Base-by-base conservation (phyloP, 192 early-diverging fungal genomes). In the Coemansia sp. region DNA sequence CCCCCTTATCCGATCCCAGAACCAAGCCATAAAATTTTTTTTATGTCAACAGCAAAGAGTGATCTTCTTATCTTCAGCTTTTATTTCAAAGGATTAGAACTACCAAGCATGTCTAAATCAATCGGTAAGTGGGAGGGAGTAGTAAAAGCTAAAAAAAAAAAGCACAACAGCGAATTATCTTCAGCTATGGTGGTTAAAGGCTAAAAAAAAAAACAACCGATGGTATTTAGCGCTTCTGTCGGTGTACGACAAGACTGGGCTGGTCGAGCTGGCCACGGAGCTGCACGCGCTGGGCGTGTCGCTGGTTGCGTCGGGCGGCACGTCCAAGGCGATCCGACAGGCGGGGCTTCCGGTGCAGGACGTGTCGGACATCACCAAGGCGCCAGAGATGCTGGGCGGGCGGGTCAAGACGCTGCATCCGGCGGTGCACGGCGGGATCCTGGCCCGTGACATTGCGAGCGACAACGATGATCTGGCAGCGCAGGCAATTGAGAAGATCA, bases 331-430 rank as follows among this genome's bases (percentile, higher is more conserved):
- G 25, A 88, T 98, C 58, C 90, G 92, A 58, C 85, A 93, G 57
- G 89, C 90, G 40, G 93, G 90, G 32, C 83, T 98, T 22, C 86
- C 91, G 35, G 93, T 97, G 71, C 82, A 84, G 65, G 97, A 98
- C 81, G 95, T 98, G 29, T 92, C 95, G 51, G 97, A 97, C 53
- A 93, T 98, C 53, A 98, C 97, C 56, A 85, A 93, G 66, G 94
- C 95, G 35, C 97, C 97, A 18, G 97, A 98, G 79, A 98, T 98
- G 92, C 86, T 98, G 18, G 97, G 97, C 45, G 97, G 97, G 12
- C 91, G 97, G 58, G 97, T 98, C 64, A 98, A 98, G 88, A 98
- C 97, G 29, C 87, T 98, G 33, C 97, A 98, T 68, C 97, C 97
- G 25, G 95, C 92, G 47, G 94, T 98, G 55, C 97, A 98, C 71